These are phyloP conservation scores for Daldinia eschscholtzii DNA, from an alignment of 2,329 filamentous ascomycete genomes.

Conservation along the genomic window DNA sequence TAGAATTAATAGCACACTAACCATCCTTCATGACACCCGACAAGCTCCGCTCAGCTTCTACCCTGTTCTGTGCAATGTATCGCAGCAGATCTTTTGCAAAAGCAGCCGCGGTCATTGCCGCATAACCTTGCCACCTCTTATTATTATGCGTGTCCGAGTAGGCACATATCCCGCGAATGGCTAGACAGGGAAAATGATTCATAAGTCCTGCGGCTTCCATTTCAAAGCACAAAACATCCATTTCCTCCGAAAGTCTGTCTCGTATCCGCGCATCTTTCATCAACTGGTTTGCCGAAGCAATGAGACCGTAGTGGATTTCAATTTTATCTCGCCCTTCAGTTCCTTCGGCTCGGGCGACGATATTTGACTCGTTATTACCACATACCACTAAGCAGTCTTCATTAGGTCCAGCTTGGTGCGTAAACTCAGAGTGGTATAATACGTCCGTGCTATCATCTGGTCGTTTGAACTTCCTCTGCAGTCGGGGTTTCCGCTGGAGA, in stretches of 20 bases:
- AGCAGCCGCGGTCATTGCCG: not conserved
- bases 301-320: conserved; percentile 53
- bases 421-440: not conserved
- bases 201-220: conserved; percentile 52
- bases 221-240: conserved; percentile 52
- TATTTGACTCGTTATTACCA: not conserved
- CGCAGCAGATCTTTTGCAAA: not conserved
- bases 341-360: not conserved
- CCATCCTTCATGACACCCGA: not conserved
- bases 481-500: not conserved
- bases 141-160: conserved; percentile 49
- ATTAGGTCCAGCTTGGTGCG: not conserved
- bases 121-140: not conserved
- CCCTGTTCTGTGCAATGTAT: not conserved
- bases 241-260: conserved; percentile 45
- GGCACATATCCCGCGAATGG: conserved; percentile 53
- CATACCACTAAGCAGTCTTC: not conserved
- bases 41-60: not conserved
- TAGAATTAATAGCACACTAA: not conserved
- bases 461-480: not conserved
- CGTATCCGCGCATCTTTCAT: conserved; percentile 50
- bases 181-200: conserved; percentile 50
- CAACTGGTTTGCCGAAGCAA: conserved; percentile 53
- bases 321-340: conserved; percentile 43
- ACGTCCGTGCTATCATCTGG: not conserved